These are phyloP conservation scores for Lodderomyces parapsilosis DNA, from an alignment of 1,139 yeast genomes.

Conservation along the genomic window DNA sequence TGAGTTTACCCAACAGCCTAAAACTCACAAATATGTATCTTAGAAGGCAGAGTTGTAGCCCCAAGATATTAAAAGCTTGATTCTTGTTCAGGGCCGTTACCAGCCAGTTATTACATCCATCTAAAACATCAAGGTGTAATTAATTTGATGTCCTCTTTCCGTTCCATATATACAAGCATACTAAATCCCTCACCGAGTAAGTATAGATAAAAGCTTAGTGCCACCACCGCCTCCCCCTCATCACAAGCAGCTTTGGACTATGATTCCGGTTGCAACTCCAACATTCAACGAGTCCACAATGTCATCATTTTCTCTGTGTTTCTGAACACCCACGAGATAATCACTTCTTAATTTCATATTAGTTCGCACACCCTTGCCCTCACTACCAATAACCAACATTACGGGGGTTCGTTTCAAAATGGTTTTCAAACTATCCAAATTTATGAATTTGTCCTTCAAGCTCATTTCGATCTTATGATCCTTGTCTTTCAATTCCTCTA, in stretches of 20 bases:
- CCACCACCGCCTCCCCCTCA: no score
- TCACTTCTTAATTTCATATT: slow-evolving; percentile 63
- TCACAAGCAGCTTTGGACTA: slow-evolving; percentile 30
- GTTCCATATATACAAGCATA: no score
- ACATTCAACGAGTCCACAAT: slow-evolving; percentile 83
- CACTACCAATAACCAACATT: slow-evolving; percentile 77
- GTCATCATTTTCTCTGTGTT: slow-evolving; percentile 30
- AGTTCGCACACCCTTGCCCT: slow-evolving; percentile 78
- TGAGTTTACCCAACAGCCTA: not conserved
- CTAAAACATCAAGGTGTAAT: no score
- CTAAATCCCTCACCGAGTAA: not conserved
- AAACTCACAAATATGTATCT: no score
- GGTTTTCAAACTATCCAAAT: slow-evolving; percentile 40
- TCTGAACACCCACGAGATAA: slow-evolving; percentile 54
- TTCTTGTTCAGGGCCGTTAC: no score
- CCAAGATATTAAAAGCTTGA: no score
- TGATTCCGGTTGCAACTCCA: slow-evolving; percentile 80
- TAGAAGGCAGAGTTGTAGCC: no score
- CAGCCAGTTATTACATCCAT: no score
- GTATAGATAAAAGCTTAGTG: no score
- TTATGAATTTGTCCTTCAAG: slow-evolving; percentile 33
- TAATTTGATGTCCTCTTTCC: no score
- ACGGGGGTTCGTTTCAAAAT: slow-evolving; percentile 55
- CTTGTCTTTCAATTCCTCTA: slow-evolving; percentile 21
- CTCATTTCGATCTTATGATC: slow-evolving; percentile 20